Conservation (phyloP, 768 basidiomycete genomes). For the Pulveroboletus ravenelii region DNA sequence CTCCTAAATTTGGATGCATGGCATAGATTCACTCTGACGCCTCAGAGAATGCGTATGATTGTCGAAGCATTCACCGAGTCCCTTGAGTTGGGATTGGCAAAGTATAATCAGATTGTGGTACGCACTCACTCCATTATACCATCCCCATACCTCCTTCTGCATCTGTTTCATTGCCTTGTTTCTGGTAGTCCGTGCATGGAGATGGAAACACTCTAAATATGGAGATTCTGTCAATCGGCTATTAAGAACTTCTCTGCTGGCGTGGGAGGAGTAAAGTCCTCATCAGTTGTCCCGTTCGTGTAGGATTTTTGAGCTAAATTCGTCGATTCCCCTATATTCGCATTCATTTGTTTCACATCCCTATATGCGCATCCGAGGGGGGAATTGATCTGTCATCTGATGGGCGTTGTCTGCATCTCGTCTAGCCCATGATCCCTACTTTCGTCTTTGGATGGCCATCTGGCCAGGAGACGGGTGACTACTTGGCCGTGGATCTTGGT, state of each 20-base stretch:
- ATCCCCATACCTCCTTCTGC: background rate
- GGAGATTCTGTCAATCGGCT: background rate
- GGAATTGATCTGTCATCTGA: conserved; percentile 7
- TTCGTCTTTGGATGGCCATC: conserved; percentile 96
- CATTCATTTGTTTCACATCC: background rate
- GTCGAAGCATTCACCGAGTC: conserved; percentile 94
- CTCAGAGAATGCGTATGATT: conserved; percentile 93
- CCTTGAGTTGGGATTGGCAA: conserved; percentile 79
- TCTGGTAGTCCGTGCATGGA: background rate
- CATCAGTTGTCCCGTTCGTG: background rate
- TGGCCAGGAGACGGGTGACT: conserved; percentile 85
- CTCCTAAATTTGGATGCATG: background rate
- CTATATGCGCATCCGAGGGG: background rate
- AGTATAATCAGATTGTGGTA: conserved; percentile 84
- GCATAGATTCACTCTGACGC: conserved; percentile 75
- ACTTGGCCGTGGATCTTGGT: conserved; percentile 87
- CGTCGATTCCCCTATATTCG: background rate
- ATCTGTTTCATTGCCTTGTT: conserved; percentile 5
- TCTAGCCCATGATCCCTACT: conserved; percentile 92
- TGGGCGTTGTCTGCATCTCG: background rate
- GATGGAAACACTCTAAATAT: conserved; percentile 3
- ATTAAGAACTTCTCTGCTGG: background rate
- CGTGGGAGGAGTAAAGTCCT: background rate
- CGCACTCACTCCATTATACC: conserved; percentile 32
- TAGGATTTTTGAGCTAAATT: background rate